Evolutionary conservation across 2,329 filamentous ascomycete species (phyloP).

Genomic region (Plenodomus lindquistii): DNA sequence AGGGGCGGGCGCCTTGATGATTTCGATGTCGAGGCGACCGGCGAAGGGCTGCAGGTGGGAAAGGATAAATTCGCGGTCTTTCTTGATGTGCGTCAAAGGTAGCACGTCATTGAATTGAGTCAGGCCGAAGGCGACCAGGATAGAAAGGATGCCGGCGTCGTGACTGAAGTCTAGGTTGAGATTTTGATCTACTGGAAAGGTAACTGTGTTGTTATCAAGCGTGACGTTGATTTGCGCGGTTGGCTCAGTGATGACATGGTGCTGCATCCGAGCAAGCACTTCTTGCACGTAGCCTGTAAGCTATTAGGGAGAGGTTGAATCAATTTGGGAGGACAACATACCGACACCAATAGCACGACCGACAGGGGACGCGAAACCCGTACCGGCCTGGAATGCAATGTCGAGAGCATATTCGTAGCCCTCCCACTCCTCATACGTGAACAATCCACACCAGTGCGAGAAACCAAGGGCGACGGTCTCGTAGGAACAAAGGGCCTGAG

Average conservation of each 20-base stretch:
- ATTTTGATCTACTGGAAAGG: conserved; percentile 73
- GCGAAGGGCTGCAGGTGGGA: conserved; percentile 73
- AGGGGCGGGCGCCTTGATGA: conserved; percentile 70
- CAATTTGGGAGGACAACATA: conserved; percentile 44
- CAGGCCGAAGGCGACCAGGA: conserved; percentile 73
- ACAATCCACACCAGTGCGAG: conserved; percentile 73
- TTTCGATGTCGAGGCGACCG: conserved; percentile 72
- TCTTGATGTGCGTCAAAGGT: conserved; percentile 58
- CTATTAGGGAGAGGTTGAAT: conserved; percentile 1
- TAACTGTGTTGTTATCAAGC: conserved; percentile 67
- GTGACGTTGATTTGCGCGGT: conserved; percentile 64
- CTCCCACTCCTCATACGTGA: conserved; percentile 75
- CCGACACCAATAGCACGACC: conserved; percentile 74
- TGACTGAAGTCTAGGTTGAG: conserved; percentile 80
- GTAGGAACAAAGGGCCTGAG: conserved; percentile 75
- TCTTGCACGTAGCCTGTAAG: conserved; percentile 62
- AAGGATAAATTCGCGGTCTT: conserved; percentile 65
- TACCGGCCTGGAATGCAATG: conserved; percentile 64
- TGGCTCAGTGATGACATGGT: conserved; percentile 58
- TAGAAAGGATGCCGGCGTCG: conserved; percentile 72
- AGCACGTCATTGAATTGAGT: conserved; percentile 68
- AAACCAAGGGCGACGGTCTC: conserved; percentile 78
- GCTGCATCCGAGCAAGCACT: conserved; percentile 69
- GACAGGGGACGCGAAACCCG: conserved; percentile 66
- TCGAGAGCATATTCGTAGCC: conserved; percentile 74